These are phyloP conservation scores for Fusarium tricinctum DNA, from an alignment of 2,329 filamentous ascomycete genomes.

Conservation along the genomic window DNA sequence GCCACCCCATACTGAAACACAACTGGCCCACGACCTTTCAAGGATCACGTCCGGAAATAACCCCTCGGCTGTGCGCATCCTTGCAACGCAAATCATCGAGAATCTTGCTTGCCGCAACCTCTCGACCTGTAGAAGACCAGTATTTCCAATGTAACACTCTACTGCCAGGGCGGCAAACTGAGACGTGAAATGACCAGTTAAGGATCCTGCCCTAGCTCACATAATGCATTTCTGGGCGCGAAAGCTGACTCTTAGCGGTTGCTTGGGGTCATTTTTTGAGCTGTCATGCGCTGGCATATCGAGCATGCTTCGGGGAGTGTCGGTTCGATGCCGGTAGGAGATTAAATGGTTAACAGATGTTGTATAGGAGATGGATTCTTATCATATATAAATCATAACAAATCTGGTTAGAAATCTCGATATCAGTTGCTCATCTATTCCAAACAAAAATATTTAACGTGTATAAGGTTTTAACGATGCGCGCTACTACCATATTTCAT, in stretches of 20 bases:
- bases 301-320: constrained; percentile 34
- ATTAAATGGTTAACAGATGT: background rate
- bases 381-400: background rate
- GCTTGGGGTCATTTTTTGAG: constrained; percentile 13
- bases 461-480: background rate
- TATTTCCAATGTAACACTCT: constrained; percentile 1
- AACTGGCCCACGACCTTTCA: constrained; percentile 1
- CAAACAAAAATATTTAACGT: accelerated
- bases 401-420: accelerated
- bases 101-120: background rate
- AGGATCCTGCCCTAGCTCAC: constrained; percentile 10
- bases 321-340: constrained; percentile 24
- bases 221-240: constrained; percentile 12
- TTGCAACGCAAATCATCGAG: background rate
- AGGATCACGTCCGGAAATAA: constrained; percentile 7
- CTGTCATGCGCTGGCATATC: constrained; percentile 30
- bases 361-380: background rate
- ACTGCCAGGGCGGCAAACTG: background rate
- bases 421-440: background rate
- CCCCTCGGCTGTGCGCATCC: background rate
- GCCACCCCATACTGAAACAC: background rate
- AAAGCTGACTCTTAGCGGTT: constrained; percentile 4
- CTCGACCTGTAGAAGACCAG: background rate
- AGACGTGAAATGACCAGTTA: constrained; percentile 15
- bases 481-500: background rate